Percentiles rank a stretch among this genome's conserved stretches.
These are phyloP conservation scores for Cordyceps cateniannulata DNA, from an alignment of 2,329 filamentous ascomycete genomes.

Conservation along the genomic window DNA sequence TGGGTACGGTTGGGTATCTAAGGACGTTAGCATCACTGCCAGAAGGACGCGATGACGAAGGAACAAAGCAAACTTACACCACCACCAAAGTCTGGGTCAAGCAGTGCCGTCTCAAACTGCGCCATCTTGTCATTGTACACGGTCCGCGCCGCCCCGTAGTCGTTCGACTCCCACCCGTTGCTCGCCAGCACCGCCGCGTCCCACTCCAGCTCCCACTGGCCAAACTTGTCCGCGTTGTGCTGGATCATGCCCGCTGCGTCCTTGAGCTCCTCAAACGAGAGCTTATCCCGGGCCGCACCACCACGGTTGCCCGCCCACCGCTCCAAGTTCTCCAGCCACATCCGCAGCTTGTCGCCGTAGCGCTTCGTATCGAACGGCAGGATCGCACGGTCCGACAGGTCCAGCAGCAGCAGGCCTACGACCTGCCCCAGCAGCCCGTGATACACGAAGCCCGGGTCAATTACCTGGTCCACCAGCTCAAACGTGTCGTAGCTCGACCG, in stretches of 20 bases:
- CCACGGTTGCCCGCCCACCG: slow-evolving; percentile 49
- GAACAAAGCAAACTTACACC: slow-evolving; percentile 57
- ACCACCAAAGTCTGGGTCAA: slow-evolving; percentile 66
- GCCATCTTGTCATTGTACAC: slow-evolving; percentile 75
- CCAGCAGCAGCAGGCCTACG: slow-evolving; percentile 74
- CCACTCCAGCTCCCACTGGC: slow-evolving; percentile 73
- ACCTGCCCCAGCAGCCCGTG: slow-evolving; percentile 75
- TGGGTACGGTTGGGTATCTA: slow-evolving; percentile 81
- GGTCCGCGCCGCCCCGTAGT: slow-evolving; percentile 60
- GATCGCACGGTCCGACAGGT: slow-evolving; percentile 74
- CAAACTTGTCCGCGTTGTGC: slow-evolving; percentile 48
- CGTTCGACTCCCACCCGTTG: slow-evolving; percentile 69
- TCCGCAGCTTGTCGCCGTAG: slow-evolving; percentile 60
- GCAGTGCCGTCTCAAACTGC: slow-evolving; percentile 72
- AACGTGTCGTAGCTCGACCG: slow-evolving; percentile 88
- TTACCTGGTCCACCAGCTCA: slow-evolving; percentile 73
- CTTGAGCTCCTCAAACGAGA: slow-evolving; percentile 28
- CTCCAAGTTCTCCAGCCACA: slow-evolving; percentile 61
- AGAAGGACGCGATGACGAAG: not conserved
- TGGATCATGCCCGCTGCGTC: slow-evolving; percentile 58
- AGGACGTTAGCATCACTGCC: slow-evolving; percentile 16
- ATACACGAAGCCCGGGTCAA: slow-evolving; percentile 77
- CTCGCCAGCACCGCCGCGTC: slow-evolving; percentile 62
- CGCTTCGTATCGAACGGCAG: slow-evolving; percentile 73
- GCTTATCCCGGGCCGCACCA: slow-evolving; percentile 4